Evolutionary conservation across 2,329 filamentous ascomycete species (phyloP), one percentile per base, ranked within the genome.

Genomic region (Lizonia empirigonia): DNA sequence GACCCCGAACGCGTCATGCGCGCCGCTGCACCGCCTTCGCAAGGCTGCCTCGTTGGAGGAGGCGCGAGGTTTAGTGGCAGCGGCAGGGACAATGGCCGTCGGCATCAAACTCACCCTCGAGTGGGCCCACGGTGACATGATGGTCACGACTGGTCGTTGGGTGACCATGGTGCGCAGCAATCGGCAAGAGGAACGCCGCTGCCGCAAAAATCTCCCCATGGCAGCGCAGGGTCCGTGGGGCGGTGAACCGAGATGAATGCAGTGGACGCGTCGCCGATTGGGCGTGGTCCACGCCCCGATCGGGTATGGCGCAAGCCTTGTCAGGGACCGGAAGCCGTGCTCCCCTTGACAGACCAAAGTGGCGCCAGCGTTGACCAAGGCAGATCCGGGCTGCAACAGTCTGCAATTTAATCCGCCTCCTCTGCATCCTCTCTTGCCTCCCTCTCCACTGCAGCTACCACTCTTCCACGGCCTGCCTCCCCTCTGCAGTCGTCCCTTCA

Each of bases 351-450:
- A 54, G 56, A 58, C 50, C 30, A 65, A 67, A 69, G 65, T 69
- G 62, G 65, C 62, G 56, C 55, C 42, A 52, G 42, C 19, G 50
- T 48, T 47, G 16, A 38, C 44, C 42, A 44, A 49, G 40, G 59
- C 48, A 53, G 60, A 65, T 67, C 62, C 41, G 53, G 50, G 60
- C 47, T 56, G 47, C 53, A 58, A 55, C 62, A 55, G 56, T 59
- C 58, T 64, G 55, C 58, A 64, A 59, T 63, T 66, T 64, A 65
- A 64, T 58, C 58, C 60, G 62, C 64, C 64, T 64, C 64, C 60
- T 60, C 51, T 58, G 55, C 63, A 42, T 51, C 40, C 55, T 49
- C 45, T 52, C 23, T 52, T 26, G 51, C 48, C 56, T 40, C 40
- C 50, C 50, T 56, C 59, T 55, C 47, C 50, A 56, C 59, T 57